Evolutionary conservation across 768 basidiomycete genomes (phyloP), one percentile per base, ranked within the genome.

Genomic region (Boletus rufocinnamomeus): DNA sequence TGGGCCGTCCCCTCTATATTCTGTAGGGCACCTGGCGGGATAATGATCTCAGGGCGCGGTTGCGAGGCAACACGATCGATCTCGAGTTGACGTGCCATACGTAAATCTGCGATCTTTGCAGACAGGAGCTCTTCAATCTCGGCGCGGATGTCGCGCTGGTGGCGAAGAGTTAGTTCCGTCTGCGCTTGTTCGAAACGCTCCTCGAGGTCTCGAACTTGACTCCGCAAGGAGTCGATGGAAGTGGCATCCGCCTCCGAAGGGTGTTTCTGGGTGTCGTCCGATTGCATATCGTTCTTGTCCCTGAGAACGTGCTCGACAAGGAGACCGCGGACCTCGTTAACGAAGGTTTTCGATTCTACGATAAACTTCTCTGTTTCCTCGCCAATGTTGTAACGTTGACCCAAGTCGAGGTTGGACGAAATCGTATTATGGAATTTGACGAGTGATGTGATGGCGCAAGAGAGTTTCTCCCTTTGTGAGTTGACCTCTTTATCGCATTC

Each of bases 121-220:
- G 57, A 14, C 11, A 74, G 38, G 19, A 54, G 48, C 17, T 66
- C 55, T 25, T 69, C 59, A 4, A 72, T 58, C 38, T 68, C 66
- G 28, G 54, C 44, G 30, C 48, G 50, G 14, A 65, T 53, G 21
- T 73, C 60, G 30, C 44, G 50, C 35, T 21, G 66, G 45, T 49
- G 69, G 41, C 54, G 60, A 30, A 74, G 59, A n/a, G 73, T 70
- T 19, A 74, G 57, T 34, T 69, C 68, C 6, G 73, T 63, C 10
- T 65, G 69, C 8, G 66, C 59, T 52, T 73, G 70, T n/a, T 73
- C 72, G 9, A 74, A 55, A n/a, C 64, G 64, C 35, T 72, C 64
- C 50, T 69, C 72, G 17, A 73, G 60, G 27, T 68, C 55, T 32
- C 34, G 63, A 14, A 74, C 23, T 28, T 52, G 66, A 47, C 13